phyloP scores from a whole-genome alignment of 148 eudicot species.

The Chenopodium suecicum region DNA sequence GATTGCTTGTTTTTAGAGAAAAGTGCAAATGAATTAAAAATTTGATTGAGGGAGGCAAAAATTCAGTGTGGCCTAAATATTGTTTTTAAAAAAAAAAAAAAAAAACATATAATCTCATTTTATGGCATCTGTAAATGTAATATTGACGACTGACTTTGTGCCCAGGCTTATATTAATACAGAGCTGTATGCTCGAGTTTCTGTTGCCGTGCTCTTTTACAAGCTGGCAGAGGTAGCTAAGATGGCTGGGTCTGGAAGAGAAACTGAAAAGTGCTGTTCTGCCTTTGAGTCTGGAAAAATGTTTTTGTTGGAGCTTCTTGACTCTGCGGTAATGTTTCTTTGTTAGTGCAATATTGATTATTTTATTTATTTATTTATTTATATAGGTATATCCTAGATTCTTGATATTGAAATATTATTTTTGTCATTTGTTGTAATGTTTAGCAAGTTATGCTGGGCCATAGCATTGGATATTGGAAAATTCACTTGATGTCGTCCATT shows the following conservation, averaged over 20 bases:
- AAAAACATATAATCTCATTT: background rate
- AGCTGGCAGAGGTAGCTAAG: slow-evolving; percentile 63
- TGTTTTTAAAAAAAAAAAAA: too few relatives aligned
- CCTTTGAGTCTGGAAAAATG: slow-evolving; percentile 72
- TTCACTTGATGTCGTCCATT: background rate
- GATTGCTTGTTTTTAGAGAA: too few relatives aligned
- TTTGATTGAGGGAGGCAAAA: too few relatives aligned
- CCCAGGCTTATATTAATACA: slow-evolving; percentile 84
- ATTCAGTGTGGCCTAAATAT: too few relatives aligned
- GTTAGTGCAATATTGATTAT: background rate
- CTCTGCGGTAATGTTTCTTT: slow-evolving; percentile 50
- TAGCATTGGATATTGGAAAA: background rate
- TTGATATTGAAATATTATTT: background rate
- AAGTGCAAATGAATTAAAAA: too few relatives aligned
- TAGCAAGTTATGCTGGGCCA: background rate
- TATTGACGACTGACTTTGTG: slow-evolving; percentile 11
- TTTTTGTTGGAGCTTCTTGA: slow-evolving; percentile 87
- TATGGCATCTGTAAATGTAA: background rate
- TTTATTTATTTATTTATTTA: background rate
- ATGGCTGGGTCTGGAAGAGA: slow-evolving; percentile 36
- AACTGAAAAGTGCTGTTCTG: slow-evolving; percentile 43
- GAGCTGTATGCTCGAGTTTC: slow-evolving; percentile 98
- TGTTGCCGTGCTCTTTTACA: slow-evolving; percentile 81
- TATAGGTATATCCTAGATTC: too few relatives aligned
- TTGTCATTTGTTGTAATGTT: background rate